A percentile compares a stretch with the other conserved stretches of the same genome.
phyloP scores from a whole-genome alignment of 805 yeast genomes.

The Sugiyamaella marilandica region DNA sequence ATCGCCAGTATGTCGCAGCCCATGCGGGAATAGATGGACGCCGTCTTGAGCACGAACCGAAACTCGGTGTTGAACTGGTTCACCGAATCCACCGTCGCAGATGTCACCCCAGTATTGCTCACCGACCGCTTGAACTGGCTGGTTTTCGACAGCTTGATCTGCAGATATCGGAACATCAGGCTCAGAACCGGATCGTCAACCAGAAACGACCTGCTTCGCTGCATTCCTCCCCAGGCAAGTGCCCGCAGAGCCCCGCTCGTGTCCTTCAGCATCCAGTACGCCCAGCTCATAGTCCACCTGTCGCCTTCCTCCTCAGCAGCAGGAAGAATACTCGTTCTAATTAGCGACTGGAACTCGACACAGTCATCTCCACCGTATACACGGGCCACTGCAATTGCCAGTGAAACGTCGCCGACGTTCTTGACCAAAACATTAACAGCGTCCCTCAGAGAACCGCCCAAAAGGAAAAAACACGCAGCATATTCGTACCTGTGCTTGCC shows the following conservation, averaged over 20 bases:
- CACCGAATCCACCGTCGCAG: neutral
- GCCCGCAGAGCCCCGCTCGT: conserved; percentile 55
- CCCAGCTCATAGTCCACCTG: conserved; percentile 79
- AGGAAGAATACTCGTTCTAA: conserved; percentile 52
- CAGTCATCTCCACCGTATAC: conserved; percentile 62
- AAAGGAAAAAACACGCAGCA: conserved; percentile 83
- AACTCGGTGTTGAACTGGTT: conserved; percentile 42
- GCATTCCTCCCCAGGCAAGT: conserved; percentile 37
- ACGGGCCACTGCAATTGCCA: conserved; percentile 80
- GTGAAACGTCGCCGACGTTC: conserved; percentile 60
- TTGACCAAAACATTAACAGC: conserved; percentile 67
- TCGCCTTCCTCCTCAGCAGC: conserved; percentile 58
- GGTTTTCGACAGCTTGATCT: conserved; percentile 37
- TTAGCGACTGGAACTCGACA: conserved; percentile 44
- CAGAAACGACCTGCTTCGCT: conserved; percentile 37
- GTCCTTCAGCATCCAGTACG: conserved; percentile 60
- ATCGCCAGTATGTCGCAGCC: conserved; percentile 82
- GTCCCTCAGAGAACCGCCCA: conserved; percentile 73
- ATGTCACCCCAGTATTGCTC: conserved; percentile 3
- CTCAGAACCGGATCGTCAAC: conserved; percentile 81
- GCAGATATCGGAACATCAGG: conserved; percentile 56
- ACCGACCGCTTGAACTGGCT: conserved; percentile 5
- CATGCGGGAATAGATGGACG: conserved; percentile 72
- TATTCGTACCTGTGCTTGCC: conserved; percentile 84
- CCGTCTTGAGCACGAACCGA: conserved; percentile 55